phyloP scores from a whole-genome alignment of 2,329 filamentous ascomycete genomes.

The Furcasterigmium sp. region DNA sequence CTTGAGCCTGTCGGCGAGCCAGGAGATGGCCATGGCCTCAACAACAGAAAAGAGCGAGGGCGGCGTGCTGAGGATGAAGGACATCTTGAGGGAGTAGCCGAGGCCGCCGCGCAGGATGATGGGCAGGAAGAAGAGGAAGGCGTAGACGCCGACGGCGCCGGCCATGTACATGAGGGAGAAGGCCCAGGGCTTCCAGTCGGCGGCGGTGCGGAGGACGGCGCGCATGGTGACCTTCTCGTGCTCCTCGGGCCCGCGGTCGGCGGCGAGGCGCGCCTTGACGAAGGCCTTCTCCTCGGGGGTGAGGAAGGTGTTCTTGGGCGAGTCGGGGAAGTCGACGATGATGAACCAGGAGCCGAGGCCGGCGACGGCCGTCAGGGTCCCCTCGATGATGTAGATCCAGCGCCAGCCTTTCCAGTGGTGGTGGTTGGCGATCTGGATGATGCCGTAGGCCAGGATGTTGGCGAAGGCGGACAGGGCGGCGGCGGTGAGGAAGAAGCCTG shows the following conservation, averaged over 20 bases:
- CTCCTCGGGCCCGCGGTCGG: constrained; percentile 17
- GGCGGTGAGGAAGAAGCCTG: constrained; percentile 23
- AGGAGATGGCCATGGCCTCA: constrained; percentile 20
- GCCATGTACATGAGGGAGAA: constrained; percentile 16
- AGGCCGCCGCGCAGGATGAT: constrained; percentile 15
- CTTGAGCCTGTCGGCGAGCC: constrained; percentile 23
- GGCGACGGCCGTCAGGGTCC: constrained; percentile 23
- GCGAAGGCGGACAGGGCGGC: constrained; percentile 19
- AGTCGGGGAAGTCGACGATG: constrained; percentile 40
- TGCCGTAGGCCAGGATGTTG: constrained; percentile 15
- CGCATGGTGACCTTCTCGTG: constrained; percentile 12
- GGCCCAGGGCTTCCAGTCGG: constrained; percentile 16
- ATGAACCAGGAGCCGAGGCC: constrained; percentile 29
- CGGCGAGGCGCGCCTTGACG: constrained; percentile 18
- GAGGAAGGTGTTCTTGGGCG: constrained; percentile 33
- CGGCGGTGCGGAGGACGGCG: constrained; percentile 11
- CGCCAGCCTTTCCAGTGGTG: constrained; percentile 21
- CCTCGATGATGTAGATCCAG: constrained; percentile 42
- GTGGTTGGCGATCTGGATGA: constrained; percentile 31
- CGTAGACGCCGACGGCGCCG: constrained; percentile 15
- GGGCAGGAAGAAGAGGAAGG: constrained; percentile 17
- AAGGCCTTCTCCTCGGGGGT: constrained; percentile 28
- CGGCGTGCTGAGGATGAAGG: constrained; percentile 5
- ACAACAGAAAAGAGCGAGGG: not conserved
- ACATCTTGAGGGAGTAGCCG: constrained; percentile 15